Evolutionary conservation across 1,284 basidiomycete species (phyloP).

Genomic region (Leucoagaricus sp.): DNA sequence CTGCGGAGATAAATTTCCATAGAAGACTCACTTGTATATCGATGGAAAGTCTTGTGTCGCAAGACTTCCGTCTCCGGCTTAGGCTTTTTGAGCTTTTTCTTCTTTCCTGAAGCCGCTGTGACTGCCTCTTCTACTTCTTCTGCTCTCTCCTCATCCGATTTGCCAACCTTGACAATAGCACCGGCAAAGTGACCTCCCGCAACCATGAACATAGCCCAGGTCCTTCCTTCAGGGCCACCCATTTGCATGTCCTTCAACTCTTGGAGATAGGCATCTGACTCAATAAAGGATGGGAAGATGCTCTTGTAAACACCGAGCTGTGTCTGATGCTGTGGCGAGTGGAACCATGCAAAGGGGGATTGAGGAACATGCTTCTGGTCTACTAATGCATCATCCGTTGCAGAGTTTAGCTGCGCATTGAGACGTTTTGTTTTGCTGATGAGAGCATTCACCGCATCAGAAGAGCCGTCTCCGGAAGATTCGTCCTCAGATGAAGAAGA

Average conservation of each 20-base stretch:
- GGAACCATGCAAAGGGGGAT: slow-evolving; percentile 88
- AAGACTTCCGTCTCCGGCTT: slow-evolving; percentile 79
- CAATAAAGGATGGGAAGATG: slow-evolving; percentile 50
- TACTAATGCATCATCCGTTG: slow-evolving; percentile 20
- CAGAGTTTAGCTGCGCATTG: slow-evolving; percentile 51
- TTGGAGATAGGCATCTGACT: slow-evolving; percentile 51
- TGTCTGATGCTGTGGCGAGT: slow-evolving; percentile 70
- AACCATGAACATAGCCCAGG: slow-evolving; percentile 94
- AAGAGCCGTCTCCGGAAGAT: slow-evolving; percentile 43
- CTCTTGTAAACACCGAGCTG: slow-evolving; percentile 90
- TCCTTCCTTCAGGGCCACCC: slow-evolving; percentile 62
- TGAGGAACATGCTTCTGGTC: slow-evolving; percentile 47
- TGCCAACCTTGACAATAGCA: slow-evolving; percentile 76
- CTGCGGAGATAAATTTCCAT: background rate
- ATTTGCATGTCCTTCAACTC: slow-evolving; percentile 72
- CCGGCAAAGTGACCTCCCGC: slow-evolving; percentile 98
- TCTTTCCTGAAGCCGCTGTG: slow-evolving; percentile 37
- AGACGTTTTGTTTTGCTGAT: slow-evolving; percentile 59
- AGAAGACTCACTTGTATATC: slow-evolving; percentile 85
- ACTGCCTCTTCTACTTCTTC: slow-evolving; percentile 47
- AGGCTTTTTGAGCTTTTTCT: slow-evolving; percentile 41
- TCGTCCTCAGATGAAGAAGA: slow-evolving; percentile 64
- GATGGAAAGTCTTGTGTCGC: slow-evolving; percentile 95
- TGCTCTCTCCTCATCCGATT: slow-evolving; percentile 47
- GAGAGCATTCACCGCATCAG: slow-evolving; percentile 68